Evolutionary conservation across 306 rosid genomes (phyloP), one percentile per base, ranked within the genome.

Genomic region (Ormosia emarginata): DNA sequence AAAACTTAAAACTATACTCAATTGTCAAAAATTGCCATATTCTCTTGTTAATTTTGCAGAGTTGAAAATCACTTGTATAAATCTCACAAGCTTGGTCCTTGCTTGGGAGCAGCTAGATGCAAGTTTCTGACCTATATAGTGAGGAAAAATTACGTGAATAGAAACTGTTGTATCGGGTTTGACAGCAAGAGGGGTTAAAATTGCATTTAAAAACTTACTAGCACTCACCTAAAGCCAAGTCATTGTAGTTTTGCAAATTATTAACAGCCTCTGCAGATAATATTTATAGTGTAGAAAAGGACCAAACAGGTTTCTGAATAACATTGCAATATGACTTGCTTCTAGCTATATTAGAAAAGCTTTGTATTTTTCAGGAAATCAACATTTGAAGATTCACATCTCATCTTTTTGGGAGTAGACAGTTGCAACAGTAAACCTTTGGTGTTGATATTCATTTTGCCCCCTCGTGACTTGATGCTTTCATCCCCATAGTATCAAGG

Each of bases 101-200:
- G 90, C 90, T 86, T 88, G 92, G 37, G 95, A 92, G 84, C 98
- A 94, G 87, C 92, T 86, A 66, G 94, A 82, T 47, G 83, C 83
- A 62, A 87, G 83, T 91, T 88, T 94, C 83, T 87, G 85, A 65
- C 78, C 98, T 92, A 75, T 15, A 11, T 75, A 82, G 78, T 63
- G 47, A 76, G 66, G 4, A 82, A 11, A 78, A 77, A 47, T 77
- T 57, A 62, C 24, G 55, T 30, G 3, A 2, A 14, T 10, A 75
- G 4, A 67, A 29, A 46, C 12, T 9, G 24, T 62, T 50, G 24
- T 58, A 13, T 43, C 68, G 56, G n/a, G 4, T 33, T 65, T 52
- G 14, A 49, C 18, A 50, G 6, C 6, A 0, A 49, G 58, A 30
- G 29, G 46, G 59, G 6, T 59, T 13, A 29, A 49, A 72, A 6